A percentile compares a stretch with the other conserved stretches of the same genome.
These are phyloP conservation scores for Cladosporium oxysporum DNA, from an alignment of 2,329 filamentous ascomycete genomes.

Conservation along the genomic window DNA sequence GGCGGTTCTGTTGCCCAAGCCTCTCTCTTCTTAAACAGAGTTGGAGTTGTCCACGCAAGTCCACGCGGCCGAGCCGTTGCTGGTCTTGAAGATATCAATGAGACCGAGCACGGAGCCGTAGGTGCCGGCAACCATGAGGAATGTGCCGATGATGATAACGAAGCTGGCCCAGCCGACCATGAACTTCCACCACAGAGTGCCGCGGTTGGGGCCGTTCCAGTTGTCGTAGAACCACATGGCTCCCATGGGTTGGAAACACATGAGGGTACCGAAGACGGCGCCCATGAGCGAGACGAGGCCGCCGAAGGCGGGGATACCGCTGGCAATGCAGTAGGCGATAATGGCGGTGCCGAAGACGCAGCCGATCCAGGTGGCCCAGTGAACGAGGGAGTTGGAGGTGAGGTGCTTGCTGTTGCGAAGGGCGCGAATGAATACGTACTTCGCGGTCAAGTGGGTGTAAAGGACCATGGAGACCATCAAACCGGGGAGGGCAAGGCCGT, in stretches of 20 bases:
- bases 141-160: slow-evolving; percentile 51
- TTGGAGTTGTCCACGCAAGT: slow-evolving; percentile 35
- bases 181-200: slow-evolving; percentile 32
- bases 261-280: slow-evolving; percentile 52
- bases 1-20: slow-evolving; percentile 6
- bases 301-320: slow-evolving; percentile 51
- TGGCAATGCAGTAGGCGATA: slow-evolving; percentile 41
- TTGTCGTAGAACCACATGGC: slow-evolving; percentile 34
- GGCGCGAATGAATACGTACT: slow-evolving; percentile 60
- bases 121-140: slow-evolving; percentile 49
- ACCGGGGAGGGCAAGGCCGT: slow-evolving; percentile 60
- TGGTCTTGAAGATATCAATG: slow-evolving; percentile 30
- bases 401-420: slow-evolving; percentile 55
- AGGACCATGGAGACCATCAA: slow-evolving; percentile 53
- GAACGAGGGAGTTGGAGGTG: slow-evolving; percentile 51
- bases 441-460: slow-evolving; percentile 54
- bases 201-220: slow-evolving; percentile 20
- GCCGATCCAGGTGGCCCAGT: slow-evolving; percentile 56
- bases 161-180: slow-evolving; percentile 52
- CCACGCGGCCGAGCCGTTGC: slow-evolving; percentile 26
- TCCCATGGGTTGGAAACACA: slow-evolving; percentile 49
- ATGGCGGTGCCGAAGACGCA: slow-evolving; percentile 28
- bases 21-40: slow-evolving; percentile 26
- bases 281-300: slow-evolving; percentile 51
- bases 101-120: slow-evolving; percentile 46